phyloP scores from a whole-genome alignment of 768 basidiomycete species.

The Suillus hirtellus region DNA sequence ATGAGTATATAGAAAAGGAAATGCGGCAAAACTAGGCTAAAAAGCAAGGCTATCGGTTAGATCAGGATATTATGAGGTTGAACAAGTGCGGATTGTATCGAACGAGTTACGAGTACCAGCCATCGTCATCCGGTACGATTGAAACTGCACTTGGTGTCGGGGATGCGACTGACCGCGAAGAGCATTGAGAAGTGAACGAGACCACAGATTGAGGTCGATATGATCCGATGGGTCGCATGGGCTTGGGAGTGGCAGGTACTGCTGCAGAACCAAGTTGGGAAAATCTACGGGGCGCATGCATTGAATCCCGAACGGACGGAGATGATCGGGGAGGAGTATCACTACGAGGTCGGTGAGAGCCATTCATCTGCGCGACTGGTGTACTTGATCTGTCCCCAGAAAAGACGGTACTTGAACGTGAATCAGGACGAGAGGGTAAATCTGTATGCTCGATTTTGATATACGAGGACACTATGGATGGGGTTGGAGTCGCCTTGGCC shows the following conservation, averaged over 20 bases:
- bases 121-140: conserved; percentile 67
- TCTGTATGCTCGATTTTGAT: conserved; percentile 40
- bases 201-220: conserved; percentile 10
- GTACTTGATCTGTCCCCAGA: conserved; percentile 50
- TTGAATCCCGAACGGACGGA: conserved; percentile 72
- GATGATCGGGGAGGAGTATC: conserved; percentile 47
- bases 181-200: conserved; percentile 21
- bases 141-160: conserved; percentile 81
- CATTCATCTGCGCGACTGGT: conserved; percentile 44
- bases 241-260: conserved; percentile 12
- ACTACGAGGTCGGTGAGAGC: conserved; percentile 32
- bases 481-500: conserved; percentile 33
- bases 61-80: conserved; percentile 13
- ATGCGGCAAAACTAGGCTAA: conserved; percentile 1
- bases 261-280: conserved; percentile 18
- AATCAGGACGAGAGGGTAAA: conserved; percentile 66
- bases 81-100: conserved; percentile 15
- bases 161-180: conserved; percentile 48
- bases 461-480: conserved; percentile 39
- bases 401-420: conserved; percentile 67
- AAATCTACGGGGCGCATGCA: conserved; percentile 46
- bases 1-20: conserved; percentile 2
- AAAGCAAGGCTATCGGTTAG: conserved; percentile 7
- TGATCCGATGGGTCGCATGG: conserved; percentile 17
- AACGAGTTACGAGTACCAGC: conserved; percentile 67